Conservation (phyloP, 192 early-diverging fungal species). For the Coemansia sp. region DNA sequence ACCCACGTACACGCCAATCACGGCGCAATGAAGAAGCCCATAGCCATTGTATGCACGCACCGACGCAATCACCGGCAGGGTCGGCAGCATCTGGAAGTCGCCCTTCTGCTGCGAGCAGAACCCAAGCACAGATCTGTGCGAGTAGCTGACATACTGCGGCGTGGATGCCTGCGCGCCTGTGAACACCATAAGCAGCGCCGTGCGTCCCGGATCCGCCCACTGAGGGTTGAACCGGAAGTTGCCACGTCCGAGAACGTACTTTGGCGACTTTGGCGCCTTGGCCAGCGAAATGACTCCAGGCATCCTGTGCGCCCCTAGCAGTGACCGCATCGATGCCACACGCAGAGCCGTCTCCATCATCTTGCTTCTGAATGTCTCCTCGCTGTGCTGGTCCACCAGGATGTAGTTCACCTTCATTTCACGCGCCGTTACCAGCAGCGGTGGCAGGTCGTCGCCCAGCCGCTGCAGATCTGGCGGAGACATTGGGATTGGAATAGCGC, state of each 20-base stretch:
- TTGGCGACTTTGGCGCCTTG: constrained; percentile 68
- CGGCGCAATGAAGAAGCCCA: constrained; percentile 55
- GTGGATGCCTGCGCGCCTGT: constrained; percentile 46
- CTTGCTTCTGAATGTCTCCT: constrained; percentile 68
- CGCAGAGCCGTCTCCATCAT: constrained; percentile 60
- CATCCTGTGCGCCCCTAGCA: constrained; percentile 46
- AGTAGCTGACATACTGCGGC: constrained; percentile 52
- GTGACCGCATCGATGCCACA: constrained; percentile 43
- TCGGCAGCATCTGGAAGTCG: constrained; percentile 55
- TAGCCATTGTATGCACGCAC: constrained; percentile 56
- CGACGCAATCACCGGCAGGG: constrained; percentile 46
- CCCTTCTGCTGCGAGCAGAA: constrained; percentile 51
- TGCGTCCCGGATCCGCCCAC: constrained; percentile 54
- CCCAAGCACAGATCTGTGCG: constrained; percentile 41
- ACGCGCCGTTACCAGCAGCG: constrained; percentile 60
- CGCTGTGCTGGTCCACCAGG: constrained; percentile 64
- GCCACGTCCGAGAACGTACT: constrained; percentile 61
- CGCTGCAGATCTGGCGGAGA: constrained; percentile 66
- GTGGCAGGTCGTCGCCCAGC: constrained; percentile 68
- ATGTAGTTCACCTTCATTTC: constrained; percentile 65
- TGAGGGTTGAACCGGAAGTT: constrained; percentile 58
- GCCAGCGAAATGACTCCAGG: constrained; percentile 62
- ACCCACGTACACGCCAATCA: constrained; percentile 59
- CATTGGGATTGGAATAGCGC: constrained; percentile 70
- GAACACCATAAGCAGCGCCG: constrained; percentile 61